Conservation (phyloP, 2,329 filamentous ascomycete genomes). For the Esteya vermicola region DNA sequence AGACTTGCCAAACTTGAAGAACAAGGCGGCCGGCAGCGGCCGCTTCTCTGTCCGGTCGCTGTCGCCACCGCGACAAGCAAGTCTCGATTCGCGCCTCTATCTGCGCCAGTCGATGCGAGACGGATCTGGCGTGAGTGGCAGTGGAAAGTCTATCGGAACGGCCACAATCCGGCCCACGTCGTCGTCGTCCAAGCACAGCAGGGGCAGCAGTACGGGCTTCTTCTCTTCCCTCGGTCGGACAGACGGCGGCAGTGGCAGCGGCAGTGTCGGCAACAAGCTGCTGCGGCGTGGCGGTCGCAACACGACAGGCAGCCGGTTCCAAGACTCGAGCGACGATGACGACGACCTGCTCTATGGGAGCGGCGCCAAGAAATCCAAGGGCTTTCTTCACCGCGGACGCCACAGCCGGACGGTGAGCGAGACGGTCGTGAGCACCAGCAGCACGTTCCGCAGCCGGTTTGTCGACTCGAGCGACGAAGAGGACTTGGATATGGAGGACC, state of each 20-base stretch:
- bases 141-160: no score
- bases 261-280: not conserved
- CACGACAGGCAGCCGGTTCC: conserved; percentile 40
- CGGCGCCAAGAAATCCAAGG: no score
- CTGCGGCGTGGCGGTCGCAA: not conserved
- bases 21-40: conserved; percentile 10
- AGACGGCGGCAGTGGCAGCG: conserved; percentile 19
- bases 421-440: not conserved
- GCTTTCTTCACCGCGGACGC: not conserved
- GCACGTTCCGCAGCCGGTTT: conserved; percentile 32
- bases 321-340: conserved; percentile 55
- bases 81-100: no score
- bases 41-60: conserved; percentile 56
- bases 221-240: conserved; percentile 29
- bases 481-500: conserved; percentile 13
- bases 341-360: conserved; percentile 27
- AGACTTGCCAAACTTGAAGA: no score
- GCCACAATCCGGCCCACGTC: no score
- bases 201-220: conserved; percentile 20
- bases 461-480: conserved; percentile 51
- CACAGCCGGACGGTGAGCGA: not conserved
- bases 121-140: no score
- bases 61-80: no score
- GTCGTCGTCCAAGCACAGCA: no score
- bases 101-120: conserved; percentile 31